Evolutionary conservation across 1,284 basidiomycete species (phyloP).

Genomic region (Thecaphora thlaspeos): DNA sequence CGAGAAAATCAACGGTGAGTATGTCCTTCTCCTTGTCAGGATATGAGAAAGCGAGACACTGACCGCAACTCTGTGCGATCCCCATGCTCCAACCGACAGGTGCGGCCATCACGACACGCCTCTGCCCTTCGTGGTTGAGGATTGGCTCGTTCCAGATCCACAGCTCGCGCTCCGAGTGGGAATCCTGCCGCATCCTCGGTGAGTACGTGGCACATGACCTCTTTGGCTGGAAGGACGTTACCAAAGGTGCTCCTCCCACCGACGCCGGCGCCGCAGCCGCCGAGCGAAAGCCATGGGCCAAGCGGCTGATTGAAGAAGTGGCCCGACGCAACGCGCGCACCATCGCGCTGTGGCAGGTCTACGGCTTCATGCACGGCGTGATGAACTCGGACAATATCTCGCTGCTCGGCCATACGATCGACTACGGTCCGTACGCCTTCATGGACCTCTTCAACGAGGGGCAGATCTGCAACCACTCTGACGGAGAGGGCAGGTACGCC

Average conservation of each 20-base stretch:
- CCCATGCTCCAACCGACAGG: too few relatives aligned
- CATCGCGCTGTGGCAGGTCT: constrained; percentile 84
- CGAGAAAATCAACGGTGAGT: constrained; percentile 69
- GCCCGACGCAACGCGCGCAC: constrained; percentile 81
- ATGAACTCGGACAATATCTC: constrained; percentile 84
- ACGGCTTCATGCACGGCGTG: constrained; percentile 64
- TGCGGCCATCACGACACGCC: constrained; percentile 76
- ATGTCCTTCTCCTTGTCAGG: too few relatives aligned
- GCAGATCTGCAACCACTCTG: constrained; percentile 92
- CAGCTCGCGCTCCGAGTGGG: constrained; percentile 63
- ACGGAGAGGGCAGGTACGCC: constrained; percentile 79
- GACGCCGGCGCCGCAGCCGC: background rate
- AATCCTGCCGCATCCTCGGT: constrained; percentile 65
- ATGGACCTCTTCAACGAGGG: constrained; percentile 70
- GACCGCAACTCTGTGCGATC: too few relatives aligned
- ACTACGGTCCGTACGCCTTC: constrained; percentile 78
- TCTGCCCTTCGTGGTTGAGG: constrained; percentile 86
- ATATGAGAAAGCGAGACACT: too few relatives aligned
- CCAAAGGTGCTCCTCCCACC: constrained; percentile 10
- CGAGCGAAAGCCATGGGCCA: constrained; percentile 30
- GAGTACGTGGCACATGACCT: constrained; percentile 70
- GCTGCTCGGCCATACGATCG: constrained; percentile 84
- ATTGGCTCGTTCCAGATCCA: constrained; percentile 88
- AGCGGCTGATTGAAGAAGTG: constrained; percentile 53
- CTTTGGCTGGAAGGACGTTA: constrained; percentile 38